A percentile compares a stretch with the other conserved stretches of the same genome.
These are phyloP conservation scores for Luffa acutangula DNA, from an alignment of 306 rosid species.

Conservation along the genomic window DNA sequence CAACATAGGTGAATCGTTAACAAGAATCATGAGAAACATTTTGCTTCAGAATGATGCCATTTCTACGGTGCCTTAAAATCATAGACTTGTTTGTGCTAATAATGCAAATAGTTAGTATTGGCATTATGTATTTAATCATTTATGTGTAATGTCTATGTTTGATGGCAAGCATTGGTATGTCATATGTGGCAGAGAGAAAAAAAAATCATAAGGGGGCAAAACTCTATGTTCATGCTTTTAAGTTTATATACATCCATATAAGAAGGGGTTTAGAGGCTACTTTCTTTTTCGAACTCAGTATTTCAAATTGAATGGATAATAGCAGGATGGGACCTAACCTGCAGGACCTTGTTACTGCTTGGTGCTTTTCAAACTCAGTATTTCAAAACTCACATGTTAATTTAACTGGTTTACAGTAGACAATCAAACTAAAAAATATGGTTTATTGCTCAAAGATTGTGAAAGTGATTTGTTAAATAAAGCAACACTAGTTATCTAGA, in stretches of 20 bases:
- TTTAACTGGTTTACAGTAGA: not conserved
- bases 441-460: not conserved
- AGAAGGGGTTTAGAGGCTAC: not conserved
- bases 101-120: not conserved
- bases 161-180: not conserved
- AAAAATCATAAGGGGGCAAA: not conserved
- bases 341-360: not conserved
- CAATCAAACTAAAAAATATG: not conserved
- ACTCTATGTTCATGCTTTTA: not conserved
- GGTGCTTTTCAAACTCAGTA: not conserved
- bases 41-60: not conserved
- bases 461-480: too few relatives aligned
- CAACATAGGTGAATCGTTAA: conserved; percentile 28
- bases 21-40: not conserved
- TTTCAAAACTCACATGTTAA: not conserved
- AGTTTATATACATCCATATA: not conserved
- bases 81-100: not conserved
- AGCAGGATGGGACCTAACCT: not conserved
- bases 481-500: too few relatives aligned
- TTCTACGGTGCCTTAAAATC: not conserved
- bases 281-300: not conserved
- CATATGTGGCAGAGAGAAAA: too few relatives aligned
- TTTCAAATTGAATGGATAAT: not conserved
- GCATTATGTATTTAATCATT: not conserved
- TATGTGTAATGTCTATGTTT: not conserved